Base-by-base conservation (phyloP, 106 monocot genomes). In the Dioscorea zingiberensis region DNA sequence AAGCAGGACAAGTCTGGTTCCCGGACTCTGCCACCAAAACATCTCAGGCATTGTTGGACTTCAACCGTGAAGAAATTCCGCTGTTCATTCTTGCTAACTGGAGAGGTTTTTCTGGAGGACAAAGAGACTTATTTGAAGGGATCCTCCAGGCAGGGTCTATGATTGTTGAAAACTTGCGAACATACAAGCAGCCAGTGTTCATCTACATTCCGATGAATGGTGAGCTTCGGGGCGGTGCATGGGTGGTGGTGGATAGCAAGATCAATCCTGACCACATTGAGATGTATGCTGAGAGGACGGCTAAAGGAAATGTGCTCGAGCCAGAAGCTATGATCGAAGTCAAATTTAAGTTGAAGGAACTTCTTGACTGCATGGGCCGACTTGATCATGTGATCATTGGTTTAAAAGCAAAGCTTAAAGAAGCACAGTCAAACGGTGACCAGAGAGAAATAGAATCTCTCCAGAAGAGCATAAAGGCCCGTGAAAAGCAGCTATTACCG, bases 1-100 rank as follows among this genome's bases (percentile, higher is more conserved):
- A 98, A 75, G 97, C 97, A 0, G 97, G 97, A 8, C 97, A 98
- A 68, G 97, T 98, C 51, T 98, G 97, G 97, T 98, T 98, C 66
- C 97, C 97, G 3, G 97, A 98, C 67, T 98, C 97, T 30, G 97
- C 97, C 27, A 82, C 88, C 15, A 98, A 98, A 63, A 98, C 97
- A 19, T 75, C 97, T 6, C 97, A 98, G 62, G 97, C 97, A 19
- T 72, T 98, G 63, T 58, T 89, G 58, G 97, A 98, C 75, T 98
- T 98, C 63, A 92, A 98, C 71, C 78, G 80, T 4, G 97, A 98
- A 73, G 85, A 98, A 53, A 76, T 98, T 60, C 97, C 97, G 0
- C 76, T 98, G 9, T 98, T 98, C 69, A 84, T 98, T 48, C 85
- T 98, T 64, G 97, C 97, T 44, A 98, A 98, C 59, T 98, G 97